phyloP scores from a whole-genome alignment of 148 eudicot genomes.

The Cornus suecica region DNA sequence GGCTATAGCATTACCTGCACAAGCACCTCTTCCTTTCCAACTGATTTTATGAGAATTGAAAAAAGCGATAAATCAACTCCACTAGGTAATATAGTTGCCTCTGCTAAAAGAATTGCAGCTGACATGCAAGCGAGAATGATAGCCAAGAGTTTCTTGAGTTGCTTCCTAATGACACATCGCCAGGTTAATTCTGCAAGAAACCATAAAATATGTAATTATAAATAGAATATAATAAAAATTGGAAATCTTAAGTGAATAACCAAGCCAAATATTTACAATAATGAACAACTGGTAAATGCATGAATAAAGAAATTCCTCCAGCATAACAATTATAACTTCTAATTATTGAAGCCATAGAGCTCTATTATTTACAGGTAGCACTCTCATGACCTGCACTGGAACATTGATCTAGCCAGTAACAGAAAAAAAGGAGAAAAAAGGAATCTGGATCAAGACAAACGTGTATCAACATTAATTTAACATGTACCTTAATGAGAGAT shows the following conservation, averaged over 20 bases:
- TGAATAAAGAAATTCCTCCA: background rate
- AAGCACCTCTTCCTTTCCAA: constrained; percentile 62
- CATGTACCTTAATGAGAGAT: background rate
- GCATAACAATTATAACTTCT: background rate
- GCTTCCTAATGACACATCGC: constrained; percentile 80
- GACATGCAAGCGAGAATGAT: constrained; percentile 94
- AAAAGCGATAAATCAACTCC: constrained; percentile 90
- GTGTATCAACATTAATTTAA: background rate
- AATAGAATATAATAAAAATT: background rate
- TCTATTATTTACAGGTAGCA: too few relatives aligned
- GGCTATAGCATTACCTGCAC: too few relatives aligned
- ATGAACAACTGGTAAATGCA: background rate
- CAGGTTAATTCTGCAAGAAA: constrained; percentile 67
- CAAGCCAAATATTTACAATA: background rate
- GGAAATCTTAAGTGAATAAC: background rate
- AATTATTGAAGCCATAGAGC: too few relatives aligned
- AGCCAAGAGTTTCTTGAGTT: constrained; percentile 69
- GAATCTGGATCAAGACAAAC: background rate
- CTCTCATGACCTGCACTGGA: too few relatives aligned
- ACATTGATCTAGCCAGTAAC: background rate
- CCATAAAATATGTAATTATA: background rate
- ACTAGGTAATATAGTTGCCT: constrained; percentile 80
- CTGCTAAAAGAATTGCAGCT: constrained; percentile 93
- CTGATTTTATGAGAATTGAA: constrained; percentile 80
- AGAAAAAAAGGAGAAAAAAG: background rate